Evolutionary conservation across 345 rosid species (phyloP), one percentile per base, ranked within the genome.

Genomic region (Draba incana): DNA sequence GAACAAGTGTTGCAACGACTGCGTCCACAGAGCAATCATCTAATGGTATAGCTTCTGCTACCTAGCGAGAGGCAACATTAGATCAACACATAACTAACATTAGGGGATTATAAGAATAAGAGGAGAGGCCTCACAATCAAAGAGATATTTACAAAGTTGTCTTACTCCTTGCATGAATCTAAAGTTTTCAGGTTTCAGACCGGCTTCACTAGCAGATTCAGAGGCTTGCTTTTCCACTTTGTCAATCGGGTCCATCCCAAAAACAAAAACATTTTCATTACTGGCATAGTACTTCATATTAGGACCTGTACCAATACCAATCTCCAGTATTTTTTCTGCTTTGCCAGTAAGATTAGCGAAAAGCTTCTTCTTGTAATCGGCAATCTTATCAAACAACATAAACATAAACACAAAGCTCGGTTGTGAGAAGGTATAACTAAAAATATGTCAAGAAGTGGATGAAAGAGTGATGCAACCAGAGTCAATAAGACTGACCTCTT

Each of bases 251-350:
- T 92, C 92, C 74, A 85, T 54, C 15, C 95, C 95, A 3, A 80
- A 70, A 62, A 86, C 87, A 66, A 58, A 81, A 13, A 87, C 24
- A 68, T 79, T 81, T 50, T 62, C 54, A 39, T 66, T 75, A 42
- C 15, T 24, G 2, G 85, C 84, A 73, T 86, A 86, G 72, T 86
- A 92, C 43, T 70, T 83, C 64, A 89, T 84, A 64, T 89, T 86
- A 25, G 98, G 96, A 42, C 91, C 91, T 3, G 95, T 81, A 4
- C 95, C 96, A 42, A 87, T 75, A 11, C 96, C 96, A 64, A 87
- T 81, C 82, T 92, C 94, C 80, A 92, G 42, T 28, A 89, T 81
- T 54, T 64, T 80, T 77, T 81, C 71, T 25, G 84, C 88, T 66
- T 82, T 81, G 41, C 88, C 90, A 43, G 57, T 77, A 84, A 92